Evolutionary conservation across 2,329 filamentous ascomycete species (phyloP).

Genomic region (Akanthomyces uredinophilus): DNA sequence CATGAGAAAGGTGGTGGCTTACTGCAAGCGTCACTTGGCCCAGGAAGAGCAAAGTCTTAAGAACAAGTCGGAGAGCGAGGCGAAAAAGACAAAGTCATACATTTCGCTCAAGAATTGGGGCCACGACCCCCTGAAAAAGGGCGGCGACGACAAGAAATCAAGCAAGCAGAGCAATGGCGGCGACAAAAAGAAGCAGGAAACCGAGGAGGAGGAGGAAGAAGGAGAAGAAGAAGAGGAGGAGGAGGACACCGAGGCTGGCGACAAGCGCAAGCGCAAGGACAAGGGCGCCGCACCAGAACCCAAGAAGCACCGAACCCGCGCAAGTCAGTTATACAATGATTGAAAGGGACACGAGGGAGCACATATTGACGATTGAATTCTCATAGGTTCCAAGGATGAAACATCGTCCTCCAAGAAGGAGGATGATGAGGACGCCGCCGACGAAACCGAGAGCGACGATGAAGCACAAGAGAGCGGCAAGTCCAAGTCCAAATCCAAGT

Average conservation of each 20-base stretch:
- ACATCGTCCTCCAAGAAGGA: slow-evolving; percentile 15
- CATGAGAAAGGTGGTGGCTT: slow-evolving; percentile 59
- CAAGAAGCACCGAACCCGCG: slow-evolving; percentile 29
- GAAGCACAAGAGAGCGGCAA: slow-evolving; percentile 18
- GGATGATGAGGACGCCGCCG: slow-evolving; percentile 16
- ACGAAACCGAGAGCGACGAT: slow-evolving; percentile 15
- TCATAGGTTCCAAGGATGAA: neutral
- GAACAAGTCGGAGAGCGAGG: slow-evolving; percentile 42
- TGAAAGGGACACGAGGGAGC: slow-evolving; percentile 18
- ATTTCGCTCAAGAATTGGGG: slow-evolving; percentile 60
- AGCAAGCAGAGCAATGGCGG: slow-evolving; percentile 3
- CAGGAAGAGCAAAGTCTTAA: slow-evolving; percentile 56
- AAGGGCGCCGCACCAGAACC: slow-evolving; percentile 23
- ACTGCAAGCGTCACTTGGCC: slow-evolving; percentile 62
- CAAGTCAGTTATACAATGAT: slow-evolving; percentile 20
- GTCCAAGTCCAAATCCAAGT: neutral
- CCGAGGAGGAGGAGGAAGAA: slow-evolving; percentile 7
- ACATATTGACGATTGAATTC: neutral
- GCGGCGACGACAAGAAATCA: slow-evolving; percentile 18
- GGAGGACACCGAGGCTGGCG: slow-evolving; percentile 17
- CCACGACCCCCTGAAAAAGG: slow-evolving; percentile 45
- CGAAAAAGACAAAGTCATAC: slow-evolving; percentile 48
- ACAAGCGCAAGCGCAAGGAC: slow-evolving; percentile 24
- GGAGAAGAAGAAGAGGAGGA: neutral
- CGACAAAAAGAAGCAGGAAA: neutral